phyloP scores from a whole-genome alignment of 345 rosid genomes.

The Eutrema japonicum region DNA sequence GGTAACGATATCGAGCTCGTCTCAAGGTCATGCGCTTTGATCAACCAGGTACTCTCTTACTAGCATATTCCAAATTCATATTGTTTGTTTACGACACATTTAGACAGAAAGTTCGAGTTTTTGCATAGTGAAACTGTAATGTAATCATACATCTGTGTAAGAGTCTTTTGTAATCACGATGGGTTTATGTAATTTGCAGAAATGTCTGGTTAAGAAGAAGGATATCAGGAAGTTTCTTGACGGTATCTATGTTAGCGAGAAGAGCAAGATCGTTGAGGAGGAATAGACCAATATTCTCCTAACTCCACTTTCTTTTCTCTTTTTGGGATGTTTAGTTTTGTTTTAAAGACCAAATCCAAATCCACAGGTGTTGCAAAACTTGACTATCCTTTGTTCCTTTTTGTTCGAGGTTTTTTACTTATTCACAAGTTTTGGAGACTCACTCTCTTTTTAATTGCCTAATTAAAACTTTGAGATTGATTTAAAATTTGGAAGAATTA shows the following conservation, averaged over 20 bases:
- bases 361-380: constrained; percentile 23
- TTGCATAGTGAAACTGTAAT: background rate
- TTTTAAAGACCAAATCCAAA: background rate
- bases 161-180: background rate
- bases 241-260: constrained; percentile 71
- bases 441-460: background rate
- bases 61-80: background rate
- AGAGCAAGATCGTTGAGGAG: constrained; percentile 49
- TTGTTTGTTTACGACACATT: too few species aligned
- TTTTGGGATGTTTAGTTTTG: constrained; percentile 29
- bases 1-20: constrained; percentile 69
- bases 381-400: constrained; percentile 15
- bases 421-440: constrained; percentile 21
- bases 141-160: background rate
- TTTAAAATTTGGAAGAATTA: too few species aligned
- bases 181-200: constrained; percentile 38
- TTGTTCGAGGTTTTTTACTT: constrained; percentile 25
- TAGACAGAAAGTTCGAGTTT: too few species aligned
- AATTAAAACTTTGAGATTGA: too few species aligned
- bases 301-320: background rate
- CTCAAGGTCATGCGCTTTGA: constrained; percentile 63
- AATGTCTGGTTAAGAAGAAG: constrained; percentile 69
- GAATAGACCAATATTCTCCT: constrained; percentile 8
- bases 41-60: constrained; percentile 54
- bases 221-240: constrained; percentile 74